phyloP scores from a whole-genome alignment of 1,284 basidiomycete species.

The Tremellales sp. region DNA sequence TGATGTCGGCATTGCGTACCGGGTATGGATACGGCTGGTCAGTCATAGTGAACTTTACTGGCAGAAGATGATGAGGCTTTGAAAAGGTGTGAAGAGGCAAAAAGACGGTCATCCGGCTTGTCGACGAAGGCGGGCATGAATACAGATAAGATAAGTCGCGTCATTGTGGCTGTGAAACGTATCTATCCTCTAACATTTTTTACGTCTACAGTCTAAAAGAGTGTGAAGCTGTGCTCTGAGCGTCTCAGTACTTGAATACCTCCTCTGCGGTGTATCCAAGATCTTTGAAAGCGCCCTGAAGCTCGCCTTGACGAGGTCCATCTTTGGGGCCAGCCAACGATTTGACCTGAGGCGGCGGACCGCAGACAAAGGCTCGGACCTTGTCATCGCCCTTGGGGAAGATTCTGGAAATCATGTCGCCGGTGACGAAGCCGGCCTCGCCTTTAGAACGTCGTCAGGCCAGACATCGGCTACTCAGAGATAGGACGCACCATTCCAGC shows the following conservation, averaged over 20 bases:
- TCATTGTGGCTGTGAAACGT: no score
- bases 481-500: slow-evolving; percentile 62
- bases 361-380: slow-evolving; percentile 85
- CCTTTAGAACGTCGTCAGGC: slow-evolving; percentile 52
- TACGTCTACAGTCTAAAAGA: no score
- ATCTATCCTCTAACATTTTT: no score
- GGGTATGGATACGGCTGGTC: slow-evolving; percentile 25
- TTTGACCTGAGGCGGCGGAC: slow-evolving; percentile 81
- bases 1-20: slow-evolving; percentile 21
- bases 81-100: no score
- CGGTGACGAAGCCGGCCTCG: slow-evolving; percentile 65
- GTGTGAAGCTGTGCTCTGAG: no score
- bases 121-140: no score
- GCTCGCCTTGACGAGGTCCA: slow-evolving; percentile 72
- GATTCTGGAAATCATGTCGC: slow-evolving; percentile 67
- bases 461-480: neutral
- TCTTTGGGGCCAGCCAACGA: slow-evolving; percentile 60
- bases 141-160: no score
- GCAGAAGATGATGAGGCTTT: no score
- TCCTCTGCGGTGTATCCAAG: slow-evolving; percentile 77
- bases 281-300: slow-evolving; percentile 79
- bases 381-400: slow-evolving; percentile 66
- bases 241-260: slow-evolving; percentile 50
- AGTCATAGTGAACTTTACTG: no score
- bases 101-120: no score